Evolutionary conservation across 441 rosid genomes (phyloP).

Genomic region (Capsella rubella): DNA sequence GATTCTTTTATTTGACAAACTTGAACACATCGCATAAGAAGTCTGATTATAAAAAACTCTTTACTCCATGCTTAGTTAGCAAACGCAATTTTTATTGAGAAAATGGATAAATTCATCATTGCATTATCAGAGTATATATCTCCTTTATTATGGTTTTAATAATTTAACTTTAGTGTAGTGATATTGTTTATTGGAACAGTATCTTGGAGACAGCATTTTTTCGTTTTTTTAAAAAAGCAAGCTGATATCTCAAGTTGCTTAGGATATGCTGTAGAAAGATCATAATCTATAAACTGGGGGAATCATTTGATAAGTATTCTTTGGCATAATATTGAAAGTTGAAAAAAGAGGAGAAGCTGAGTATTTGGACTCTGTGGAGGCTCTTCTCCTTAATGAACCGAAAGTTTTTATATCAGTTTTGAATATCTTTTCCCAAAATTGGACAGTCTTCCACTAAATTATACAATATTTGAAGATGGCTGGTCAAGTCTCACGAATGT

Average conservation of each 20-base stretch:
- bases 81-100: neutral
- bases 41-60: neutral
- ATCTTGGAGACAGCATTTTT: neutral
- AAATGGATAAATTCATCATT: neutral
- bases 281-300: constrained; percentile 8
- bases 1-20: neutral
- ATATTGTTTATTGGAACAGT: neutral
- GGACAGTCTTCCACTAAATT: constrained; percentile 26
- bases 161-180: neutral
- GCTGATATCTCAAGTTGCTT: constrained; percentile 34
- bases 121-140: too few relatives aligned
- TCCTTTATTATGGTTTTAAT: neutral
- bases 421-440: constrained; percentile 18
- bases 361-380: constrained; percentile 33
- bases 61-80: neutral
- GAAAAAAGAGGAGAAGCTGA: constrained; percentile 27
- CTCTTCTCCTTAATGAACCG: constrained; percentile 36
- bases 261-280: constrained; percentile 14
- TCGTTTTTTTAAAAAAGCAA: neutral
- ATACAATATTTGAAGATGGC: constrained; percentile 13
- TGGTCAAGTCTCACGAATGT: constrained; percentile 31
- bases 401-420: constrained; percentile 4
- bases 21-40: neutral
- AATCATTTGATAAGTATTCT: constrained; percentile 37
- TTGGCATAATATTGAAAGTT: constrained; percentile 37